Evolutionary conservation across 805 yeast species (phyloP).

Genomic region (Pichia sporocuriosa): DNA sequence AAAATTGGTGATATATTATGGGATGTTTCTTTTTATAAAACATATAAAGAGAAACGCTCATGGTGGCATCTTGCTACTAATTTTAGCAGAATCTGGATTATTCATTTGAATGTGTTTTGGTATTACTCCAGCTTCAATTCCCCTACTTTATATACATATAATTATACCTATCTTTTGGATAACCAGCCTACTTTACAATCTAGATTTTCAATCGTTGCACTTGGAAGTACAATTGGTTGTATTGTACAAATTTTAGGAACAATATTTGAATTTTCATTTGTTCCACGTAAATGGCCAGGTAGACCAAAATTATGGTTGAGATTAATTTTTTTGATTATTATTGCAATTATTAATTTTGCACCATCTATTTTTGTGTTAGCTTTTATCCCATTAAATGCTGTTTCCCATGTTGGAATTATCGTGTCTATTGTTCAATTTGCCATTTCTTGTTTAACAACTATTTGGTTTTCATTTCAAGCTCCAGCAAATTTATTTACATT

Average conservation of each 20-base stretch:
- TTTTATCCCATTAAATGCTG: constrained; percentile 31
- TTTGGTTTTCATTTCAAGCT: constrained; percentile 38
- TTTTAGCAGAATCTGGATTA: constrained; percentile 48
- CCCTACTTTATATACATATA: constrained; percentile 40
- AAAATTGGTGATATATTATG: constrained; percentile 33
- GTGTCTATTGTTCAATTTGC: constrained; percentile 37
- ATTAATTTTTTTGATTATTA: constrained; percentile 27
- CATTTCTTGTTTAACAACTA: constrained; percentile 35
- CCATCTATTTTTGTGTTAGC: constrained; percentile 39
- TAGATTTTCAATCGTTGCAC: constrained; percentile 36
- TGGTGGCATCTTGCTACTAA: constrained; percentile 46
- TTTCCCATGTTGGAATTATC: constrained; percentile 31
- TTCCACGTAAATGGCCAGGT: constrained; percentile 45
- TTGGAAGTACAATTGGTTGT: constrained; percentile 42
- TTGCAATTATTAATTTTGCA: constrained; percentile 30
- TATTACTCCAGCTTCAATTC: constrained; percentile 45
- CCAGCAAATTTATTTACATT: constrained; percentile 29
- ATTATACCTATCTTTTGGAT: constrained; percentile 35
- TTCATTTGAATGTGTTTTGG: constrained; percentile 46
- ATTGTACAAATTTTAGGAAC: constrained; percentile 36
- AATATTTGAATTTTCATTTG: constrained; percentile 37
- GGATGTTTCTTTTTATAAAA: constrained; percentile 37
- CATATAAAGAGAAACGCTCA: constrained; percentile 41
- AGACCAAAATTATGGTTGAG: constrained; percentile 33
- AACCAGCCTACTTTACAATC: constrained; percentile 42